phyloP scores from a whole-genome alignment of 352 stramenopile species.

The Achlya hypogyna region DNA sequence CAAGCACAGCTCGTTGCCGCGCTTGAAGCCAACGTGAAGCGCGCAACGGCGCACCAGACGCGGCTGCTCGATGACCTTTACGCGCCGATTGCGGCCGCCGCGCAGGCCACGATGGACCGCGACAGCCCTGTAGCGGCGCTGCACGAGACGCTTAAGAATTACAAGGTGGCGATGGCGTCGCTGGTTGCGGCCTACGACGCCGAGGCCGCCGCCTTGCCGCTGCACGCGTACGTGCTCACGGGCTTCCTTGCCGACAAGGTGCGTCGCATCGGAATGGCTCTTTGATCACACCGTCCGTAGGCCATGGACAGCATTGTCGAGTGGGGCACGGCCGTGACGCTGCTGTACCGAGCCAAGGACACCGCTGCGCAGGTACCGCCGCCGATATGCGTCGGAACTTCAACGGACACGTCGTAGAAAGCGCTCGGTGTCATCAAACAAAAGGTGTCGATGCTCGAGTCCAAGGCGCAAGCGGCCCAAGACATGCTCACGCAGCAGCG shows the following conservation, averaged over 20 bases:
- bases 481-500: slow-evolving; percentile 58
- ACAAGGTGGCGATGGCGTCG: slow-evolving; percentile 21
- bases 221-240: slow-evolving; percentile 28
- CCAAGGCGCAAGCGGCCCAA: slow-evolving; percentile 43
- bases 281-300: neutral
- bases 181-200: slow-evolving; percentile 40
- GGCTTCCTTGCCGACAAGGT: slow-evolving; percentile 44
- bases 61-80: slow-evolving; percentile 36
- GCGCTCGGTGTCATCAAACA: slow-evolving; percentile 39
- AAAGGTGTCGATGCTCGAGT: slow-evolving; percentile 37
- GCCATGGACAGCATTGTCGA: slow-evolving; percentile 38
- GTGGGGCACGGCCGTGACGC: slow-evolving; percentile 44
- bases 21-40: slow-evolving; percentile 64
- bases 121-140: neutral
- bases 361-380: slow-evolving; percentile 18
- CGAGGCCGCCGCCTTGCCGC: slow-evolving; percentile 23
- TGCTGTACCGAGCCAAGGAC: slow-evolving; percentile 37
- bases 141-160: slow-evolving; percentile 33
- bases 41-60: slow-evolving; percentile 43
- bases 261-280: neutral
- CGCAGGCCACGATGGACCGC: neutral
- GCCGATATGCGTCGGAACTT: neutral
- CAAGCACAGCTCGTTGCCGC: slow-evolving; percentile 47
- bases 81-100: slow-evolving; percentile 1
- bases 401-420: slow-evolving; percentile 24